Percentiles rank a stretch among this genome's conserved stretches.
Evolutionary conservation across 1,284 basidiomycete species (phyloP).

Genomic region (Agroathelia rolfsii): DNA sequence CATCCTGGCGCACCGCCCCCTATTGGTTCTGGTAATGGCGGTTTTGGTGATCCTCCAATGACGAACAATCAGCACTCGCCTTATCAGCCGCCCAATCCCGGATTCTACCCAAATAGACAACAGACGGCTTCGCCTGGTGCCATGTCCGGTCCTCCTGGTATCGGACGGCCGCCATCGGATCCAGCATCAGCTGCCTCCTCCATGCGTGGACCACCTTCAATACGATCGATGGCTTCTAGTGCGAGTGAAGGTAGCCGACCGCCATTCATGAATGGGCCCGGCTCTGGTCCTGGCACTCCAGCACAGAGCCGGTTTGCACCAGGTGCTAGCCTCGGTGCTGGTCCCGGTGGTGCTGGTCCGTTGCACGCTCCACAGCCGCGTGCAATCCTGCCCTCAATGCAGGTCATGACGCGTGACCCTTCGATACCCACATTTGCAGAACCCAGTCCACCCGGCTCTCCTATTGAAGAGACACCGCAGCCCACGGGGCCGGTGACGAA

Average conservation of each 20-base stretch:
- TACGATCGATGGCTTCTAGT: slow-evolving; percentile 47
- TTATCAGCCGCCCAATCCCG: too few species aligned
- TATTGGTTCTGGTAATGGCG: too few species aligned
- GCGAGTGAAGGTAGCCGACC: slow-evolving; percentile 30
- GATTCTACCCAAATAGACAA: too few species aligned
- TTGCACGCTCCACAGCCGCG: slow-evolving; percentile 40
- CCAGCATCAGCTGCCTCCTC: slow-evolving; percentile 22
- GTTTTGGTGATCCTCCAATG: too few species aligned
- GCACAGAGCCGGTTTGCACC: slow-evolving; percentile 29
- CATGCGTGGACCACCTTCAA: slow-evolving; percentile 50
- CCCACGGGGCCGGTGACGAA: slow-evolving; percentile 63
- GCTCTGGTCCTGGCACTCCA: slow-evolving; percentile 36
- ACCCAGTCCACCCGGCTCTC: slow-evolving; percentile 71
- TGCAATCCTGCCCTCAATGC: slow-evolving; percentile 52
- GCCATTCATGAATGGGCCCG: too few species aligned
- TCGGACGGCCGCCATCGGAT: slow-evolving; percentile 28
- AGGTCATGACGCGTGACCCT: slow-evolving; percentile 37
- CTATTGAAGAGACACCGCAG: slow-evolving; percentile 44
- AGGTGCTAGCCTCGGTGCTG: slow-evolving; percentile 23
- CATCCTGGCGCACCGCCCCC: too few species aligned
- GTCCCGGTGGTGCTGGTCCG: slow-evolving; percentile 26
- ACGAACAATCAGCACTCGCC: too few species aligned
- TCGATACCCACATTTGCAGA: slow-evolving; percentile 52
- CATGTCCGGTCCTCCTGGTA: slow-evolving; percentile 8
- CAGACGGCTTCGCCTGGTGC: too few species aligned